Percentiles rank a stretch among this genome's conserved stretches.
phyloP scores from a whole-genome alignment of 139 green algal genomes.

The Pycnococcus provasolii region DNA sequence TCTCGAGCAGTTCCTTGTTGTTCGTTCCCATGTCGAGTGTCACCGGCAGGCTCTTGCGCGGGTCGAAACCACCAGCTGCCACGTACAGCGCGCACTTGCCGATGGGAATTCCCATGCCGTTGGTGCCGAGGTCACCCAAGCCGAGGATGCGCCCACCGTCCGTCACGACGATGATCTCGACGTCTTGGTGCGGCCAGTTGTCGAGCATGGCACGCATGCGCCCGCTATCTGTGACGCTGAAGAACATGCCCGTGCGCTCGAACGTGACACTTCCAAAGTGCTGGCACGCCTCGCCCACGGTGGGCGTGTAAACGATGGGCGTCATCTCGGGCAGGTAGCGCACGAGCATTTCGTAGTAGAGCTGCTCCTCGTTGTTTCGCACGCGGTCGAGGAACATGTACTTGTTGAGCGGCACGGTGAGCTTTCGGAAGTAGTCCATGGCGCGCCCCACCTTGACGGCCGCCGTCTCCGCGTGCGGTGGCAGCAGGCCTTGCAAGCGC shows the following conservation, averaged over 20 bases:
- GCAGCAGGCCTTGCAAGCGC: no score
- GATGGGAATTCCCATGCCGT: constrained; percentile 72
- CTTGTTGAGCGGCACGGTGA: background rate
- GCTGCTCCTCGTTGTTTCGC: constrained; percentile 5
- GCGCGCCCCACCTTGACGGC: constrained; percentile 10
- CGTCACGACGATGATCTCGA: constrained; percentile 55
- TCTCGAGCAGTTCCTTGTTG: constrained; percentile 56
- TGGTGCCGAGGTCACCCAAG: constrained; percentile 63
- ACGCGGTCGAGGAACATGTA: constrained; percentile 10
- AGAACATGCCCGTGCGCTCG: constrained; percentile 42
- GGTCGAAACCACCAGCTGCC: constrained; percentile 41
- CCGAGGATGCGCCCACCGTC: constrained; percentile 69
- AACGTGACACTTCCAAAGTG: constrained; percentile 28
- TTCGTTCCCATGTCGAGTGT: constrained; percentile 82
- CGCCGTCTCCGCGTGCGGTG: background rate
- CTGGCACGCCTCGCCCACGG: constrained; percentile 52
- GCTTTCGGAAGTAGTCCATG: background rate
- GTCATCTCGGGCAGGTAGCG: constrained; percentile 27
- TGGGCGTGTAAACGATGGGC: constrained; percentile 56
- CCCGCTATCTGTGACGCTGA: constrained; percentile 40
- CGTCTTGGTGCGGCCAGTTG: constrained; percentile 42
- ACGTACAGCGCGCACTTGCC: constrained; percentile 71
- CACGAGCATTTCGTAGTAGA: constrained; percentile 10
- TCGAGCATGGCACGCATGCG: constrained; percentile 33
- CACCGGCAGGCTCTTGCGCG: constrained; percentile 59